Evolutionary conservation across 768 basidiomycete species (phyloP).

Genomic region (Pisolithus orientalis): DNA sequence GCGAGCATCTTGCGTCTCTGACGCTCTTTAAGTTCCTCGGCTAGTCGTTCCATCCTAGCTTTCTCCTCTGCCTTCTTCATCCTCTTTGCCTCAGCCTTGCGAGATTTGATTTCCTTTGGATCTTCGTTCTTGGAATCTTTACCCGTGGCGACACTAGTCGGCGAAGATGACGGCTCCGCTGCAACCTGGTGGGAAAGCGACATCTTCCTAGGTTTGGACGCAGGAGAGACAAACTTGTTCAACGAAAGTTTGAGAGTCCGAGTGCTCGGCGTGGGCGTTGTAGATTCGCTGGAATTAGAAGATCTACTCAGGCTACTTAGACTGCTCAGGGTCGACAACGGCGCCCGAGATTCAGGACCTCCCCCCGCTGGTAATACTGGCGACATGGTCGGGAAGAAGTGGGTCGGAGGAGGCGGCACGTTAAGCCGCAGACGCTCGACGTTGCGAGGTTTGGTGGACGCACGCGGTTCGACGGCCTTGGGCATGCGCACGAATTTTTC

Average conservation of each 20-base stretch:
- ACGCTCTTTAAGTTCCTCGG: conserved; percentile 38
- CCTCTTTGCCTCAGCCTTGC: conserved; percentile 38
- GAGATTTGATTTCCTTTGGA: conserved; percentile 36
- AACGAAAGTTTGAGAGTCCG: conserved; percentile 16
- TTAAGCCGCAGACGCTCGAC: conserved; percentile 25
- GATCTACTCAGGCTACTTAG: background rate
- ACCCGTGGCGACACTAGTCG: conserved; percentile 5
- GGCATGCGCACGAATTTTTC: conserved; percentile 15
- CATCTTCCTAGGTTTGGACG: conserved; percentile 10
- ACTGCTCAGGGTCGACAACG: background rate
- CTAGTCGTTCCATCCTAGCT: conserved; percentile 36
- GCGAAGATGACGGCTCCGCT: conserved; percentile 13
- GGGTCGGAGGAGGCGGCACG: conserved; percentile 14
- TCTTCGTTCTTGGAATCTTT: conserved; percentile 17
- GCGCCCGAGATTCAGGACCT: background rate
- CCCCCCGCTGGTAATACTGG: conserved; percentile 11
- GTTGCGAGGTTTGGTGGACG: conserved; percentile 20
- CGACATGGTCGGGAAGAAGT: conserved; percentile 15
- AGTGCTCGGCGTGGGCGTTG: conserved; percentile 1
- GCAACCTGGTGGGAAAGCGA: conserved; percentile 4
- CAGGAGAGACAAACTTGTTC: conserved; percentile 23
- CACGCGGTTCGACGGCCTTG: conserved; percentile 4
- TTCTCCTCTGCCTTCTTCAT: conserved; percentile 37
- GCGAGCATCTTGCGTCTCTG: conserved; percentile 25
- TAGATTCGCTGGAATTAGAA: background rate